These are phyloP conservation scores for Colletotrichum simmondsii DNA, from an alignment of 2,329 filamentous ascomycete species.

Conservation along the genomic window DNA sequence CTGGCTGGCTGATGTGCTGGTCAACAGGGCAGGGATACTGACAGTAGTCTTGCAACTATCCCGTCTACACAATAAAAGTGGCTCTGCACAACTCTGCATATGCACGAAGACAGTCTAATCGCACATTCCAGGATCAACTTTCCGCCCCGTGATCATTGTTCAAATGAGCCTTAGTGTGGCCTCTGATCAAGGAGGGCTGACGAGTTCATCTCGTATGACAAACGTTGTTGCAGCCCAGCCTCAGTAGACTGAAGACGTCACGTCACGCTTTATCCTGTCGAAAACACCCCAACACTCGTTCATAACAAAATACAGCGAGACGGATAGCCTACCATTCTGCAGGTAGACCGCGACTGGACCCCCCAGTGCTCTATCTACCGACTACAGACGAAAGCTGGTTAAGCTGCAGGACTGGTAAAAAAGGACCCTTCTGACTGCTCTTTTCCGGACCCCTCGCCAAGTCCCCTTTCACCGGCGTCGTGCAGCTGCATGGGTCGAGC, in stretches of 20 bases:
- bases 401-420: neutral
- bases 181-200: neutral
- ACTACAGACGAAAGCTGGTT: neutral
- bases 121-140: neutral
- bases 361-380: neutral
- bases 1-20: neutral
- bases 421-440: neutral
- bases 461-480: slow-evolving; percentile 8
- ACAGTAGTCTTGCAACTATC: neutral
- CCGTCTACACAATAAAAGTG: neutral
- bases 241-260: neutral
- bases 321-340: neutral
- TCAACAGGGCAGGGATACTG: neutral
- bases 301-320: neutral
- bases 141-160: slow-evolving; percentile 17
- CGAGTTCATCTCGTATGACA: slow-evolving; percentile 12
- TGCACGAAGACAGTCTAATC: slow-evolving; percentile 15
- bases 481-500: slow-evolving; percentile 12
- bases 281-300: neutral
- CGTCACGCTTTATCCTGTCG: neutral
- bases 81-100: neutral
- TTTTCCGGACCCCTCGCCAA: slow-evolving; percentile 8
- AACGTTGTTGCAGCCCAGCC: slow-evolving; percentile 7
- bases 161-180: neutral
- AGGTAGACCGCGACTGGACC: neutral